phyloP scores from a whole-genome alignment of 1,284 basidiomycete species.

The Cryptococcus sp. region DNA sequence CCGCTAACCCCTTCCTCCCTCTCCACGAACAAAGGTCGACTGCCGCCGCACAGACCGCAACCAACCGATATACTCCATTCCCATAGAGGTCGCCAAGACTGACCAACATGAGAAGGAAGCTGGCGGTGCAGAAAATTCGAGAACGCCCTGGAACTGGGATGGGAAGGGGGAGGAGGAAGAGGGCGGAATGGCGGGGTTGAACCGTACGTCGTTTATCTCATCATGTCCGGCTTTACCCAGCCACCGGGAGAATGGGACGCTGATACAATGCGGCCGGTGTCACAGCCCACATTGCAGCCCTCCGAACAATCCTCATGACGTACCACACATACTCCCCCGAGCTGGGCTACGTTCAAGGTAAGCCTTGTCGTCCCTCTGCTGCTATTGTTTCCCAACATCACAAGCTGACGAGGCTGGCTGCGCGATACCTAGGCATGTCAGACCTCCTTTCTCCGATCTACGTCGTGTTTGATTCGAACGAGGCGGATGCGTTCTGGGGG shows the following conservation, averaged over 20 bases:
- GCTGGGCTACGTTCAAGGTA: constrained; percentile 57
- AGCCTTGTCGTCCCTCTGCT: constrained; percentile 5
- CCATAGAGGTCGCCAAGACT: constrained; percentile 29
- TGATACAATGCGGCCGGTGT: constrained; percentile 2
- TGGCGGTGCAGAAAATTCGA: constrained; percentile 20
- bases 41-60: constrained; percentile 94
- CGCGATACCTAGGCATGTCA: constrained; percentile 85
- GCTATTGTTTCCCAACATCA: background rate
- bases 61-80: constrained; percentile 75
- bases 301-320: constrained; percentile 69
- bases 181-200: constrained; percentile 77
- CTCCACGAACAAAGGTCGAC: constrained; percentile 68
- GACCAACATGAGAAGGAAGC: constrained; percentile 43
- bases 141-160: constrained; percentile 15
- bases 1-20: constrained; percentile 34
- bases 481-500: constrained; percentile 90
- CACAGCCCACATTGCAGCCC: constrained; percentile 45
- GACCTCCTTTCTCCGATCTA: constrained; percentile 93
- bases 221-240: background rate
- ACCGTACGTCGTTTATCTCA: constrained; percentile 48
- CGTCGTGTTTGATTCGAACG: constrained; percentile 82
- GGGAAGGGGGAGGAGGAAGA: constrained; percentile 56
- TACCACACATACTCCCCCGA: constrained; percentile 90
- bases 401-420: constrained; percentile 17
- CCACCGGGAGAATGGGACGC: background rate